phyloP scores from a whole-genome alignment of 2,329 filamentous ascomycete genomes.

The Orbilia ellipsospora region DNA sequence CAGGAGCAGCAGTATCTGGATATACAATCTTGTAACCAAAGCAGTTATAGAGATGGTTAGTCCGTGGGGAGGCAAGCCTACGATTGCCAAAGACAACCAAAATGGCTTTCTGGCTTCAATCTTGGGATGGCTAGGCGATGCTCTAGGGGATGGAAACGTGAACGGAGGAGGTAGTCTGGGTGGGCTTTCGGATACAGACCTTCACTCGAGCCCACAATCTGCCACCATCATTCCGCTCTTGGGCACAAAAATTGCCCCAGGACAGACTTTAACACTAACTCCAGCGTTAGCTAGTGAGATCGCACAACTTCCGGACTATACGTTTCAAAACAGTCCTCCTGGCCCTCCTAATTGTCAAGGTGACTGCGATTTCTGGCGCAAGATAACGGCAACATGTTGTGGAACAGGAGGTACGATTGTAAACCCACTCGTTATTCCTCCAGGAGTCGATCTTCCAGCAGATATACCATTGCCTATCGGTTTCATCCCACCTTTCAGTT shows the following conservation, averaged over 20 bases:
- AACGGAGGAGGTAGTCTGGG: not conserved
- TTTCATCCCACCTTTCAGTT: not conserved
- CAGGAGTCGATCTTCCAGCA: not conserved
- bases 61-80: not conserved
- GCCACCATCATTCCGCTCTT: not conserved
- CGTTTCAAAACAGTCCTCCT: not conserved
- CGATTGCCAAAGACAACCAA: slow-evolving; percentile 3
- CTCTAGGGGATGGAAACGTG: not conserved
- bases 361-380: not conserved
- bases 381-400: slow-evolving; percentile 1
- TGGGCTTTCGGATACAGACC: not conserved
- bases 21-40: slow-evolving; percentile 30
- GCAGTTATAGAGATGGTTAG: slow-evolving; percentile 14
- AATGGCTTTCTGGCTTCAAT: slow-evolving; percentile 19
- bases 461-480: slow-evolving; percentile 2
- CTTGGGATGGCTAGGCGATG: slow-evolving; percentile 7
- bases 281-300: slow-evolving; percentile 1
- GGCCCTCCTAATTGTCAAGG: not conserved
- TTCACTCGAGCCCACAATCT: not conserved
- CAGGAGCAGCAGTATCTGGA: slow-evolving; percentile 6
- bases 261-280: slow-evolving; percentile 3
- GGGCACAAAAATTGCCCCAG: not conserved
- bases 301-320: not conserved
- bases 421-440: not conserved
- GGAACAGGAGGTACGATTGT: not conserved